These are phyloP conservation scores for Metarhizium anisopliae DNA, from an alignment of 2,329 filamentous ascomycete genomes.

Conservation along the genomic window DNA sequence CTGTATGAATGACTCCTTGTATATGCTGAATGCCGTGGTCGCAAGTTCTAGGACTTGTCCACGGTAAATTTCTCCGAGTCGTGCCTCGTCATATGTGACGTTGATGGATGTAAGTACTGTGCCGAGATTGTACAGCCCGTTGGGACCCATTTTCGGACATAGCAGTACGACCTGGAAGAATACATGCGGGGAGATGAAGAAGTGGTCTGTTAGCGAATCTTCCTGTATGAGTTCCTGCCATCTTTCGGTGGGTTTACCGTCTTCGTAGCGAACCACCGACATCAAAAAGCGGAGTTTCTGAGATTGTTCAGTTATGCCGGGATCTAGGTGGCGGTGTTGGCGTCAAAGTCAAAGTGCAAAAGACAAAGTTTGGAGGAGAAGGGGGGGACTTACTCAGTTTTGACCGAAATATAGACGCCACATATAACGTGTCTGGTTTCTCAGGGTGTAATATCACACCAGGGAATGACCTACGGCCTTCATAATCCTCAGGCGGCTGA, in stretches of 20 bases:
- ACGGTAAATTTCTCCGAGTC: neutral
- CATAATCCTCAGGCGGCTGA: neutral
- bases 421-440: neutral
- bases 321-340: neutral
- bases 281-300: neutral
- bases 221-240: slow-evolving; percentile 1
- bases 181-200: neutral
- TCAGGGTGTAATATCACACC: slow-evolving; percentile 6
- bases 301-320: neutral
- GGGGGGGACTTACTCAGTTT: neutral
- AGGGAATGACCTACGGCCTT: neutral
- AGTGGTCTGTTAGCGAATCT: neutral
- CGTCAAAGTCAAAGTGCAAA: neutral
- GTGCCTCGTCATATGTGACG: neutral
- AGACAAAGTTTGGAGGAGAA: neutral
- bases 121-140: slow-evolving; percentile 4
- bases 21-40: slow-evolving; percentile 2
- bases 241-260: neutral
- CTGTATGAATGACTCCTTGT: slow-evolving; percentile 5
- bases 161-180: neutral
- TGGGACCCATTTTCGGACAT: slow-evolving; percentile 1
- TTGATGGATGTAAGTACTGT: neutral
- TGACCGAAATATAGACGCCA: neutral
- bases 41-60: slow-evolving; percentile 1
- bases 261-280: slow-evolving; percentile 3